Evolutionary conservation across 2,329 filamentous ascomycete species (phyloP).

Genomic region (Chaetomium sp.): DNA sequence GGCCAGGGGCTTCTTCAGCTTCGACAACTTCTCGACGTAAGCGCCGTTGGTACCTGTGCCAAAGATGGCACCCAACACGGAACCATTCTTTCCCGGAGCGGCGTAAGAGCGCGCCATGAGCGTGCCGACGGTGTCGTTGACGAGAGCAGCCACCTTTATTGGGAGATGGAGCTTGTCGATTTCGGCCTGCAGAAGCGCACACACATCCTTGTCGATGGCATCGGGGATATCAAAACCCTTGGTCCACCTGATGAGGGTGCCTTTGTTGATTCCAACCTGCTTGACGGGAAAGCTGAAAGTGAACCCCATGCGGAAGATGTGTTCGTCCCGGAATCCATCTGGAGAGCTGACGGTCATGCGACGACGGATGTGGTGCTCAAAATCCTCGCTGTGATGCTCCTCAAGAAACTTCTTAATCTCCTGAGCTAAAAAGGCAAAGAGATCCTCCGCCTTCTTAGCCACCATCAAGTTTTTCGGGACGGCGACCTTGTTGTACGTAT

Average conservation of each 20-base stretch:
- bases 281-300: constrained; percentile 97
- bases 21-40: constrained; percentile 85
- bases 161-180: constrained; percentile 82
- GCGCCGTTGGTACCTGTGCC: constrained; percentile 96
- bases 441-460: constrained; percentile 74
- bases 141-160: constrained; percentile 88
- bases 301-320: constrained; percentile 92
- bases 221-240: constrained; percentile 98
- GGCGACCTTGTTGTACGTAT: constrained; percentile 86
- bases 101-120: constrained; percentile 97
- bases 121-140: constrained; percentile 96
- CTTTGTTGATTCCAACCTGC: constrained; percentile 92
- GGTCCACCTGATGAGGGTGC: constrained; percentile 91
- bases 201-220: constrained; percentile 89
- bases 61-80: constrained; percentile 92
- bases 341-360: constrained; percentile 54
- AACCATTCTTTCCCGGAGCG: constrained; percentile 77
- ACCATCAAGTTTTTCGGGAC: constrained; percentile 89
- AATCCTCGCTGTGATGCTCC: constrained; percentile 82
- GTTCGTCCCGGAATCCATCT: constrained; percentile 58
- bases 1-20: constrained; percentile 69
- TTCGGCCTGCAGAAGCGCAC: constrained; percentile 78
- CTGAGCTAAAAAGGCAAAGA: constrained; percentile 88
- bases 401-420: constrained; percentile 86
- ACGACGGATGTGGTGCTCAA: constrained; percentile 61